A percentile compares a stretch with the other conserved stretches of the same genome.
phyloP scores from a whole-genome alignment of 148 eudicot genomes.

The Rhododendron griersonianum region DNA sequence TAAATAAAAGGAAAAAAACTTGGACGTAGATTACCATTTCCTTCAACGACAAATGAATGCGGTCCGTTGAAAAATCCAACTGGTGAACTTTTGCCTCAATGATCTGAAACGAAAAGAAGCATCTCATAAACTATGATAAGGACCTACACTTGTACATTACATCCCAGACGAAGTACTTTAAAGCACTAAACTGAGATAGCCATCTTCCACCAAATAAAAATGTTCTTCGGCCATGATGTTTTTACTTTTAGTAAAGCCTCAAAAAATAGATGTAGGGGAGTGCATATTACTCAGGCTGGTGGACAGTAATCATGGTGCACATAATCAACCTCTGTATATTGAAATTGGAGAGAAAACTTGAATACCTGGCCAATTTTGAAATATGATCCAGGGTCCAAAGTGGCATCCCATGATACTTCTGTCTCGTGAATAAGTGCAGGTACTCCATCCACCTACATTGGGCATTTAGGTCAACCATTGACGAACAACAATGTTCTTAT shows the following conservation, averaged over 20 bases:
- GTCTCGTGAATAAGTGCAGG: conserved; percentile 86
- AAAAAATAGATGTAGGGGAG: background rate
- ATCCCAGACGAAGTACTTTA: background rate
- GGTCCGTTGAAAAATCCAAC: conserved; percentile 74
- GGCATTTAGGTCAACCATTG: conserved; percentile 3
- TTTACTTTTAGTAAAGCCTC: background rate
- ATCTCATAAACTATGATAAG: conserved; percentile 9
- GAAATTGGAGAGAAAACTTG: background rate
- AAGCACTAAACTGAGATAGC: background rate
- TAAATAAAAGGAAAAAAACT: background rate
- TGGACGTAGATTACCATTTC: conserved; percentile 49
- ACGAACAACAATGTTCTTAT: background rate
- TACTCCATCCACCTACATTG: conserved; percentile 86
- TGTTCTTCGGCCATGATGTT: background rate
- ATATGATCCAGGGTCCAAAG: conserved; percentile 67
- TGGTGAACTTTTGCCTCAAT: conserved; percentile 92
- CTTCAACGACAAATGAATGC: conserved; percentile 82
- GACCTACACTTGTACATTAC: background rate
- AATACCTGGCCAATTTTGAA: conserved; percentile 87
- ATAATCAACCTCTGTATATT: background rate
- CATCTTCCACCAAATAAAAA: background rate
- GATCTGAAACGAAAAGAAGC: conserved; percentile 42
- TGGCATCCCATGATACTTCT: conserved; percentile 93
- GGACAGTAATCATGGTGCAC: background rate
- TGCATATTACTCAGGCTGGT: background rate